Conservation (phyloP, 495 filamentous ascomycete genomes). For the Penicillium simplicissimum region DNA sequence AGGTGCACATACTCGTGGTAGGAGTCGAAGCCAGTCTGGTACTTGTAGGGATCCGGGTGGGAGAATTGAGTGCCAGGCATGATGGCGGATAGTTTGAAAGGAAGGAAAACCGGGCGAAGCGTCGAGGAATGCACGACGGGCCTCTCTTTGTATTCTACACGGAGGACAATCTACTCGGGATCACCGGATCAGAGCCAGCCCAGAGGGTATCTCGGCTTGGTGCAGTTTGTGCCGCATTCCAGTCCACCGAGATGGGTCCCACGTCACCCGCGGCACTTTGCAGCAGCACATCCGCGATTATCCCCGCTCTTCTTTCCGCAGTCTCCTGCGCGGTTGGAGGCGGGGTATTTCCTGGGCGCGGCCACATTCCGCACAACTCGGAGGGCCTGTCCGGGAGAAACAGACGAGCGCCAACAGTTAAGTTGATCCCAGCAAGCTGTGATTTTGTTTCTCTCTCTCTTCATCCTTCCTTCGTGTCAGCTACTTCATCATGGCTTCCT, state of each 20-base stretch:
- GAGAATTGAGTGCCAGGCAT: constrained; percentile 61
- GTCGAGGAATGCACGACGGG: constrained; percentile 7
- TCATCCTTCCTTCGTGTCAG: neutral
- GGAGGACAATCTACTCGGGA: neutral
- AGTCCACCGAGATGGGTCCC: neutral
- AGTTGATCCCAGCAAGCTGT: constrained; percentile 5
- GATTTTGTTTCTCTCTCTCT: constrained; percentile 8
- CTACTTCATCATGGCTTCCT: constrained; percentile 54
- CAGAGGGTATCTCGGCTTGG: neutral
- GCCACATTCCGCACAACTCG: constrained; percentile 28
- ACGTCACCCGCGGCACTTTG: constrained; percentile 8
- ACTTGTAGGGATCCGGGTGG: constrained; percentile 56
- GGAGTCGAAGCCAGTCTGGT: constrained; percentile 59
- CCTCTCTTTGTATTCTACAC: constrained; percentile 7
- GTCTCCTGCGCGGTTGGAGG: constrained; percentile 17
- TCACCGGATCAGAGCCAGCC: neutral
- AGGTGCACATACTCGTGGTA: constrained; percentile 55
- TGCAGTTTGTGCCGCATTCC: neutral
- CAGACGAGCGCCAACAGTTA: constrained; percentile 8
- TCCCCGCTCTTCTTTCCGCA: constrained; percentile 21
- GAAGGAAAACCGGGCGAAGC: neutral
- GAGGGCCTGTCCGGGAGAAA: constrained; percentile 9
- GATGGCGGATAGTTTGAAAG: constrained; percentile 5
- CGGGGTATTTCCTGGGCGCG: constrained; percentile 27
- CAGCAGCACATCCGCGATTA: constrained; percentile 23